phyloP scores from a whole-genome alignment of 768 basidiomycete species.

The Boletus subparvulus region DNA sequence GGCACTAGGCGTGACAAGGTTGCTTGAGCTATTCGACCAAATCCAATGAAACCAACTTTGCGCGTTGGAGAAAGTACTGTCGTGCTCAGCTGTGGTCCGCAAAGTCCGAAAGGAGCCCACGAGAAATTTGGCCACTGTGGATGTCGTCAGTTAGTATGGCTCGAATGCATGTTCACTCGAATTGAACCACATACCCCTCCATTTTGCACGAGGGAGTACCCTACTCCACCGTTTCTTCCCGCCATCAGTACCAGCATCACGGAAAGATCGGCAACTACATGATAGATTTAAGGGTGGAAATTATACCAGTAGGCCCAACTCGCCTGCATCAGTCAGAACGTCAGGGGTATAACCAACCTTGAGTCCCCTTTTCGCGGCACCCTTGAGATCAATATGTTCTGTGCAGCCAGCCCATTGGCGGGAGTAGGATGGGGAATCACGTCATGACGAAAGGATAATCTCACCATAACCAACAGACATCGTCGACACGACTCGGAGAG shows the following conservation, averaged over 20 bases:
- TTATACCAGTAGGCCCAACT: slow-evolving; percentile 2
- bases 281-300: not conserved
- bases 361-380: slow-evolving; percentile 59
- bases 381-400: slow-evolving; percentile 81
- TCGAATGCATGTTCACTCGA: not conserved
- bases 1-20: slow-evolving; percentile 75
- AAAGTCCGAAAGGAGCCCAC: slow-evolving; percentile 84
- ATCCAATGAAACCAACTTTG: slow-evolving; percentile 89
- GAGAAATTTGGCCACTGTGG: slow-evolving; percentile 72
- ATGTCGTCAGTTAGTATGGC: not conserved
- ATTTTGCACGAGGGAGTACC: slow-evolving; percentile 60
- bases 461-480: slow-evolving; percentile 89
- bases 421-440: not conserved
- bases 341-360: slow-evolving; percentile 91
- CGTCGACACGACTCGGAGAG: slow-evolving; percentile 82
- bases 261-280: slow-evolving; percentile 80
- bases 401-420: not conserved
- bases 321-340: slow-evolving; percentile 88
- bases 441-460: slow-evolving; percentile 11
- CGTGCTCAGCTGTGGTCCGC: slow-evolving; percentile 77
- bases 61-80: slow-evolving; percentile 48
- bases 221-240: slow-evolving; percentile 70
- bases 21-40: slow-evolving; percentile 90
- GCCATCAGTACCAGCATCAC: slow-evolving; percentile 96
- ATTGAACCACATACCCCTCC: slow-evolving; percentile 54